A percentile compares a stretch with the other conserved stretches of the same genome.
Evolutionary conservation across 306 rosid species (phyloP).

Genomic region (Vicia faba): DNA sequence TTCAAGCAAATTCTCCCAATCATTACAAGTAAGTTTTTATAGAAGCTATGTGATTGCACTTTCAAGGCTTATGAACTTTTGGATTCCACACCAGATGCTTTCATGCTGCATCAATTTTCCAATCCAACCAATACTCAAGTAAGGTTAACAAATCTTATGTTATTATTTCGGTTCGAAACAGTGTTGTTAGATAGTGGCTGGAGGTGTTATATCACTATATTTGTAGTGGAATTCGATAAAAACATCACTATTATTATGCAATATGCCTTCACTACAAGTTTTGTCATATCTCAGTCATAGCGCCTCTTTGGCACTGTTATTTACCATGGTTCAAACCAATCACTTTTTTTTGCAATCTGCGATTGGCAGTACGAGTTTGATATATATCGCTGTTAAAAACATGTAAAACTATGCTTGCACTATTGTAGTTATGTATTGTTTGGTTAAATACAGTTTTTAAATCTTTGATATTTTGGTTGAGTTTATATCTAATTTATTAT

Average conservation of each 20-base stretch:
- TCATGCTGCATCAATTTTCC: constrained; percentile 85
- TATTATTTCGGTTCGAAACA: not conserved
- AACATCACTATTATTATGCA: not conserved
- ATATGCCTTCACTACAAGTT: not conserved
- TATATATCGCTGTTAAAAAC: not conserved
- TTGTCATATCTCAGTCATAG: not conserved
- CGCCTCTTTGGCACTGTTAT: not conserved
- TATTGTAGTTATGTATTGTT: constrained; percentile 11
- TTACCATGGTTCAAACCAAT: not conserved
- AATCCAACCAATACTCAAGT: constrained; percentile 87
- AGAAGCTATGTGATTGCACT: no score
- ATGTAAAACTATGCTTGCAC: constrained; percentile 25
- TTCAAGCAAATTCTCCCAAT: no score
- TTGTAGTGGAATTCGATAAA: no score
- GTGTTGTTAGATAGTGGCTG: not conserved
- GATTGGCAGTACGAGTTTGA: not conserved
- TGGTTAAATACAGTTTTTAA: constrained; percentile 2
- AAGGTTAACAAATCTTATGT: constrained; percentile 42
- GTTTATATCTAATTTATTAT: no score
- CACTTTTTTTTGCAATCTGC: not conserved
- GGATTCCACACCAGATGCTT: constrained; percentile 75
- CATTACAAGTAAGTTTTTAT: no score
- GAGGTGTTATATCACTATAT: no score
- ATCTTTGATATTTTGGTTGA: constrained; percentile 24
- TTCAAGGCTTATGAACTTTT: constrained; percentile 83